These are phyloP conservation scores for Aethionema arabicum DNA, from an alignment of 345 rosid genomes.

Conservation along the genomic window DNA sequence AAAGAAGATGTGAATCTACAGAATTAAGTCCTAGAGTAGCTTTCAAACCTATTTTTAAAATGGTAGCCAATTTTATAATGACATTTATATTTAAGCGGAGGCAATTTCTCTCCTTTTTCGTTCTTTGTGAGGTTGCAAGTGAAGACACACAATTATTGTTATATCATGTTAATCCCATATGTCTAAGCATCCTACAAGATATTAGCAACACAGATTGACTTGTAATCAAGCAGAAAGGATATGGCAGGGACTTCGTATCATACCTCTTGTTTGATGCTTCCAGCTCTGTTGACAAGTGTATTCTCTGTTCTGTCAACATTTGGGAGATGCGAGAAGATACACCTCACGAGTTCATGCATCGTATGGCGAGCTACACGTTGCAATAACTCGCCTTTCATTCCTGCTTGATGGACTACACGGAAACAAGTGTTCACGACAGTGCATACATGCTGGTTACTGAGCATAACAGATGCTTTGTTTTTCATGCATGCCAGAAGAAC, in stretches of 20 bases:
- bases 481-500: slow-evolving; percentile 95
- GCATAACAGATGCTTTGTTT: slow-evolving; percentile 86
- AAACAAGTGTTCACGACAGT: slow-evolving; percentile 95
- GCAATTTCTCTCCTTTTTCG: background rate
- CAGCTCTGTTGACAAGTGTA: slow-evolving; percentile 72
- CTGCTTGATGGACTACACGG: slow-evolving; percentile 97
- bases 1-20: slow-evolving; percentile 3
- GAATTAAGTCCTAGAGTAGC: slow-evolving; percentile 4
- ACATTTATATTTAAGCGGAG: slow-evolving; percentile 17
- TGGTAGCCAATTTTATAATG: background rate
- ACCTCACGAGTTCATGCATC: slow-evolving; percentile 88
- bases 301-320: slow-evolving; percentile 71
- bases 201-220: slow-evolving; percentile 13
- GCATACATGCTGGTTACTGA: slow-evolving; percentile 97
- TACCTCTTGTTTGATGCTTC: slow-evolving; percentile 66
- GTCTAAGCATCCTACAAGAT: slow-evolving; percentile 19
- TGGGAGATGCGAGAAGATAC: slow-evolving; percentile 89
- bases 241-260: slow-evolving; percentile 21
- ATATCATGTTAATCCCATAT: slow-evolving; percentile 1
- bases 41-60: slow-evolving; percentile 9
- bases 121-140: slow-evolving; percentile 4
- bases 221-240: slow-evolving; percentile 14
- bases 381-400: slow-evolving; percentile 69
- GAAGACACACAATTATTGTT: slow-evolving; percentile 13
- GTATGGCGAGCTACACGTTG: slow-evolving; percentile 93